phyloP scores from a whole-genome alignment of 192 early-diverging fungal genomes.

The Backusella parvicylindrica region DNA sequence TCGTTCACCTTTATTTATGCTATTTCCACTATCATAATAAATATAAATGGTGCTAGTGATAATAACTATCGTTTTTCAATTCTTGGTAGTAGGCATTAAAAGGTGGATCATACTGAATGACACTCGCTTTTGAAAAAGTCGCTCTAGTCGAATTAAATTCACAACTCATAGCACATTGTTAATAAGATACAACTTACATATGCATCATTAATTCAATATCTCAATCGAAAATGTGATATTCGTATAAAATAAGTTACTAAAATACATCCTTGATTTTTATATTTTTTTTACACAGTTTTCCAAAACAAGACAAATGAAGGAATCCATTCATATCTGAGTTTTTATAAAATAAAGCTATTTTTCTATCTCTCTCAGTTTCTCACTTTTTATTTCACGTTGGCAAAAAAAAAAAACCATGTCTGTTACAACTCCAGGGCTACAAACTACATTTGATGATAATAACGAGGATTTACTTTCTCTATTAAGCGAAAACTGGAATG shows the following conservation, averaged over 20 bases:
- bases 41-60: too few relatives aligned
- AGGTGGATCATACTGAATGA: too few relatives aligned
- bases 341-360: neutral
- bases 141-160: too few relatives aligned
- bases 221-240: too few relatives aligned
- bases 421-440: conserved; percentile 4
- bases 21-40: too few relatives aligned
- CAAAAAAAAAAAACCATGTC: neutral
- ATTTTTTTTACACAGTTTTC: neutral
- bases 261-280: neutral
- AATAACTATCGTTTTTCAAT: too few relatives aligned
- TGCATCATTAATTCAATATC: too few relatives aligned
- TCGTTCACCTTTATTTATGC: too few relatives aligned
- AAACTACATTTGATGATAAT: conserved; percentile 1
- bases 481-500: neutral
- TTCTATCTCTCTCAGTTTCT: neutral
- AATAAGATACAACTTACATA: too few relatives aligned
- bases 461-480: neutral
- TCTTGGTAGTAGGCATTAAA: too few relatives aligned
- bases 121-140: too few relatives aligned
- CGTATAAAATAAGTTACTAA: neutral
- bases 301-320: neutral
- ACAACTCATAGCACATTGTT: too few relatives aligned
- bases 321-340: neutral
- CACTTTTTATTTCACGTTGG: neutral